A percentile compares a stretch with the other conserved stretches of the same genome.
Conservation (phyloP, 129 eudicot species). For the Lactuca sativa region DNA sequence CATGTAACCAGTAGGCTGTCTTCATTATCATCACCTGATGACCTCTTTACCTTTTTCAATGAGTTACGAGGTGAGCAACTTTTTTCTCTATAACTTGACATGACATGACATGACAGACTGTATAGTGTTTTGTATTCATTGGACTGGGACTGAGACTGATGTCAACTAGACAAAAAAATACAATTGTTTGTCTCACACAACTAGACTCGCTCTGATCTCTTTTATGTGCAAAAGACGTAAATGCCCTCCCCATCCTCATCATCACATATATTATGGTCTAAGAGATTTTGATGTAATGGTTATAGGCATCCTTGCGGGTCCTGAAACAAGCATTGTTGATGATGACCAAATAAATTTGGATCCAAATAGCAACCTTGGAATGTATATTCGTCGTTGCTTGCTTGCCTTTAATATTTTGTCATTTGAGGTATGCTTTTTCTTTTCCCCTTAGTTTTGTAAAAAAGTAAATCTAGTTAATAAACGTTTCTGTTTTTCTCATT, state of each 20-base stretch:
- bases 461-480: background rate
- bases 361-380: slow-evolving; percentile 80
- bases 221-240: no score
- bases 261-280: no score
- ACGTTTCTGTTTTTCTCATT: background rate
- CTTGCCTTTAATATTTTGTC: slow-evolving; percentile 71
- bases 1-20: slow-evolving; percentile 58
- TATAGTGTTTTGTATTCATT: no score
- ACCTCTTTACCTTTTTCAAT: slow-evolving; percentile 76
- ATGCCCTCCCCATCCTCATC: no score
- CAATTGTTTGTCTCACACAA: no score
- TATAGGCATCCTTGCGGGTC: slow-evolving; percentile 74
- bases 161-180: no score
- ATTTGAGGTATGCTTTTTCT: slow-evolving; percentile 65
- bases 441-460: slow-evolving; percentile 3
- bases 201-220: no score
- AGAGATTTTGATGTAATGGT: background rate
- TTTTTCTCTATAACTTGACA: slow-evolving; percentile 7
- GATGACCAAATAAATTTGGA: slow-evolving; percentile 92
- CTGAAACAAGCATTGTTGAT: slow-evolving; percentile 71
- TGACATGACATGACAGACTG: no score
- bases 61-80: slow-evolving; percentile 72
- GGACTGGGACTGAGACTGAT: no score
- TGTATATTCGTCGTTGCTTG: slow-evolving; percentile 81
- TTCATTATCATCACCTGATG: slow-evolving; percentile 77